These are phyloP conservation scores for Trametes cingulata DNA, from an alignment of 768 basidiomycete species.

Conservation along the genomic window DNA sequence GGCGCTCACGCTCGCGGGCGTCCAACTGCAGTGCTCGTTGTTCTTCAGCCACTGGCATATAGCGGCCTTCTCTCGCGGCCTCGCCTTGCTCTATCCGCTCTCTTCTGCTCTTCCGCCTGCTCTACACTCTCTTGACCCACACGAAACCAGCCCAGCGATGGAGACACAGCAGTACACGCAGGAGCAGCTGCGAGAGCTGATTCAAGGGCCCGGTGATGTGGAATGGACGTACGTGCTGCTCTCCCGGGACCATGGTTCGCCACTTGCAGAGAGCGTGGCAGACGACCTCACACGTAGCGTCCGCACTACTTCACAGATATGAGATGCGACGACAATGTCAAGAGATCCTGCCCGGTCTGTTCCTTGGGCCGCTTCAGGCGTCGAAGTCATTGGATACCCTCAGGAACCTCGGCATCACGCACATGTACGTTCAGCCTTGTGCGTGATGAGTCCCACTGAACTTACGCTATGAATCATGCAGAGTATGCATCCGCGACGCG, in stretches of 20 bases:
- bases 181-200: slow-evolving; percentile 55
- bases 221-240: slow-evolving; percentile 70
- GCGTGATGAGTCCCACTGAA: background rate
- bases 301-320: slow-evolving; percentile 51
- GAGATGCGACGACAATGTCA: slow-evolving; percentile 97
- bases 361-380: slow-evolving; percentile 85
- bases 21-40: background rate
- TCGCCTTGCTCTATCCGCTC: background rate
- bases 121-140: background rate
- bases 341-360: slow-evolving; percentile 81
- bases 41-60: slow-evolving; percentile 2
- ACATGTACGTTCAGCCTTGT: slow-evolving; percentile 58
- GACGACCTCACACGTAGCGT: background rate
- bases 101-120: background rate
- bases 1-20: background rate
- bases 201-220: slow-evolving; percentile 79
- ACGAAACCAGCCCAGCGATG: background rate
- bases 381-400: slow-evolving; percentile 81
- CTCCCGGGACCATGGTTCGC: background rate
- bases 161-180: slow-evolving; percentile 8
- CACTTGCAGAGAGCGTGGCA: background rate
- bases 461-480: slow-evolving; percentile 29
- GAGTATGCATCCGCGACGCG: slow-evolving; percentile 85
- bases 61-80: background rate
- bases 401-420: slow-evolving; percentile 66